Evolutionary conservation across 177 flowering plant species (phyloP).

Genomic region (Vitis hybrid): DNA sequence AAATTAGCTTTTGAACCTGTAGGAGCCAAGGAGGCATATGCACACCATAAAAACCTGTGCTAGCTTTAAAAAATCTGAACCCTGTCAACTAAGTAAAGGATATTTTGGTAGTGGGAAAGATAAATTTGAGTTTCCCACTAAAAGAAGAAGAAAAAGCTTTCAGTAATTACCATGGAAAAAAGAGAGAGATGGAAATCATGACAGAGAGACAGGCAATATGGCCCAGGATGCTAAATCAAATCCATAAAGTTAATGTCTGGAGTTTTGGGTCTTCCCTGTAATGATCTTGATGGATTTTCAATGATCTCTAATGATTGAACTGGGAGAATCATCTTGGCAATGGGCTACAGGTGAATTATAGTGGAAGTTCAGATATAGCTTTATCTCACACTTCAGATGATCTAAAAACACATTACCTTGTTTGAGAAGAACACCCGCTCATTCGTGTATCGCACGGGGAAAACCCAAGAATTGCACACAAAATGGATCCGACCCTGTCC

Average conservation of each 20-base stretch:
- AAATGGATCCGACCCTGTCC: constrained; percentile 58
- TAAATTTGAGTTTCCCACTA: too few relatives aligned
- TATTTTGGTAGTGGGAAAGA: too few relatives aligned
- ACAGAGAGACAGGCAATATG: too few relatives aligned
- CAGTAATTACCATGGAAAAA: too few relatives aligned
- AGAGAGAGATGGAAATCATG: too few relatives aligned
- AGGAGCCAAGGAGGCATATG: too few relatives aligned
- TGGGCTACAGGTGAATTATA: background rate
- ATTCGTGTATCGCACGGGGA: constrained; percentile 56
- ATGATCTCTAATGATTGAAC: background rate
- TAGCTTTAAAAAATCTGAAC: background rate
- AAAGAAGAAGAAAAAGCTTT: too few relatives aligned
- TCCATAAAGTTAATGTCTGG: too few relatives aligned
- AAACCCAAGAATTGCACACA: constrained; percentile 87
- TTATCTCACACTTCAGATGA: background rate
- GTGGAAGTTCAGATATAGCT: background rate
- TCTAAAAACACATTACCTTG: constrained; percentile 45
- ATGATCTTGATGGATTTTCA: too few relatives aligned
- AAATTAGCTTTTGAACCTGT: background rate
- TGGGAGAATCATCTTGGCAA: background rate
- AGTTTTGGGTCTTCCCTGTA: too few relatives aligned
- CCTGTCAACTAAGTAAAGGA: background rate
- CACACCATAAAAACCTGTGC: background rate
- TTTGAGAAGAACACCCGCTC: constrained; percentile 85
- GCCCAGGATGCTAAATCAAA: too few relatives aligned